These are phyloP conservation scores for Podila epicladia DNA, from an alignment of 192 early-diverging fungal species.

Conservation along the genomic window DNA sequence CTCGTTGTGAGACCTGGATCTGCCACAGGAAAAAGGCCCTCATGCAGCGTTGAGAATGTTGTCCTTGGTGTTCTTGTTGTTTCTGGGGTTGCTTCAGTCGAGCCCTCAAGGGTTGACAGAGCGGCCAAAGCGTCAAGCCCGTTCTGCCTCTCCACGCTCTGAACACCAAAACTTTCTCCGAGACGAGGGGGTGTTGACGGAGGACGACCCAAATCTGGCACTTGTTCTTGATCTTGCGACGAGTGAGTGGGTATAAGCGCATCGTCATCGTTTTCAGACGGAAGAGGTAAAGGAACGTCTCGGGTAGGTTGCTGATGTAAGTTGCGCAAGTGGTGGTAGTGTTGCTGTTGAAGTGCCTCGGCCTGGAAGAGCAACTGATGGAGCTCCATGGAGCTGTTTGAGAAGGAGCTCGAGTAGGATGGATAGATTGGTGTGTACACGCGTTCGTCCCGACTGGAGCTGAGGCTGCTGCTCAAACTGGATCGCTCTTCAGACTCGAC, in stretches of 20 bases:
- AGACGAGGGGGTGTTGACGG: too few species aligned
- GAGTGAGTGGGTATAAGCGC: background rate
- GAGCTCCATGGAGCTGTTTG: constrained; percentile 38
- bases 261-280: background rate
- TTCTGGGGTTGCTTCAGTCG: too few species aligned
- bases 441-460: constrained; percentile 39
- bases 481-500: constrained; percentile 7
- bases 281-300: background rate
- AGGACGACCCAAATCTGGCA: background rate
- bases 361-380: constrained; percentile 31
- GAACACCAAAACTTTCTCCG: too few species aligned
- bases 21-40: too few species aligned
- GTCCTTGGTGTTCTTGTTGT: too few species aligned
- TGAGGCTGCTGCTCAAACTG: constrained; percentile 26
- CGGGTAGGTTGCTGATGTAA: background rate
- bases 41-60: too few species aligned
- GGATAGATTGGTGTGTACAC: constrained; percentile 42
- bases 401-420: constrained; percentile 48
- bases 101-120: too few species aligned
- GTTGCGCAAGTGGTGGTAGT: constrained; percentile 8
- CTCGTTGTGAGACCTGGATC: too few species aligned
- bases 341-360: constrained; percentile 30
- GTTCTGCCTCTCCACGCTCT: too few species aligned
- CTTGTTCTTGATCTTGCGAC: background rate
- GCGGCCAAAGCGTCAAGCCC: too few species aligned